Base-by-base conservation (phyloP, 805 yeast genomes). In the Saccharomyces kudriavzevii region DNA sequence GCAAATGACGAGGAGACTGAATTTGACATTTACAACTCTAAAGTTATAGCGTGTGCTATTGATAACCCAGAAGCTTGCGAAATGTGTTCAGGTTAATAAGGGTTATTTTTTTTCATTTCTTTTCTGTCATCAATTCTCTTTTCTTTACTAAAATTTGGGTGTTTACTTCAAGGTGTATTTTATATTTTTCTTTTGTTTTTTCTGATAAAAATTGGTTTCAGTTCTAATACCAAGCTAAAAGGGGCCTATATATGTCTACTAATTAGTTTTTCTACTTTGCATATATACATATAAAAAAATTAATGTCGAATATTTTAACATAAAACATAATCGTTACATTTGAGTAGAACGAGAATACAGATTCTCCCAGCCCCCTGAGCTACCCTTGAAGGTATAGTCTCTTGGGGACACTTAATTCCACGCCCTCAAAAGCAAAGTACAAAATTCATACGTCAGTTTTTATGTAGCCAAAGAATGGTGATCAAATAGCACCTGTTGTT, bases 21-120 rank as follows among this genome's bases (percentile, higher is more conserved):
- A 60, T 81, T 76, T 53, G 96, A 90, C 68, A 90, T 90, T 62
- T 91, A 76, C 79, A 87, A 90, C 72, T 85, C 94, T 25, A 84
- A 89, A 72, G 97, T 85, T 30, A 82, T 90, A 71, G 96, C 96
- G 27, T 90, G 97, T 77, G 95, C 97, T 52, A 89, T 90, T 70
- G 82, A 86, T 70, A 90, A 90, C 76, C 96, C 96, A 52, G 97
- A 87, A 73, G 80, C 96, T 46, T 91, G 98, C 74, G 91, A 91
- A 66, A 91, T 92, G 96, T 91, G 98, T 77, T 91, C 97, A 49
- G 97, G 97, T 74, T 91, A 74, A 70, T 14, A 17, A 17, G 43
- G 43, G 43, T 17, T 35, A 3, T 9, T 11, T 20, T 45, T 26
- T 25, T 35, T 35, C 17, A 9, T 30, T 4, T 13, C n/a, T n/a